phyloP scores from a whole-genome alignment of 169 alveolate genomes.

The Plasmodium gaboni region DNA sequence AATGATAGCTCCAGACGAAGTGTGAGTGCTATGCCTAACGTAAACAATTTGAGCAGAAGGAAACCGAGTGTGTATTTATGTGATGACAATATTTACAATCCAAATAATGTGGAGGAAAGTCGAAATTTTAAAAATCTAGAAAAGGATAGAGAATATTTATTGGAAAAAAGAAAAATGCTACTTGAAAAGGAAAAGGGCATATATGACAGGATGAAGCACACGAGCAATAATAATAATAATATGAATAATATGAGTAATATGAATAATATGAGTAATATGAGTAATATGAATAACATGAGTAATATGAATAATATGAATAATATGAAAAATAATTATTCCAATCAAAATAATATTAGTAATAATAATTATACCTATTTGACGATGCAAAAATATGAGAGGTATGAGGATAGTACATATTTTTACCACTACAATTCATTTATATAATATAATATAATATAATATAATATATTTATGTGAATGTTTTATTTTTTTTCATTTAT shows the following conservation, averaged over 20 bases:
- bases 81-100: conserved; percentile 17
- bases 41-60: conserved; percentile 24
- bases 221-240: conserved; percentile 17
- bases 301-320: too few species aligned
- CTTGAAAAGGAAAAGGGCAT: conserved; percentile 65
- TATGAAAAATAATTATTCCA: too few species aligned
- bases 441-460: not conserved
- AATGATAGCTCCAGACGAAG: conserved; percentile 73
- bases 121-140: conserved; percentile 55
- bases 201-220: conserved; percentile 31
- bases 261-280: too few species aligned
- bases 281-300: too few species aligned
- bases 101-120: not conserved
- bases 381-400: conserved; percentile 54
- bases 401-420: not conserved
- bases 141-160: conserved; percentile 63
- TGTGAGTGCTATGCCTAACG: conserved; percentile 66
- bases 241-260: not conserved
- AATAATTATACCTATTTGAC: conserved; percentile 24
- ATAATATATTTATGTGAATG: not conserved
- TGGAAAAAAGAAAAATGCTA: conserved; percentile 51
- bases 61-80: conserved; percentile 14
- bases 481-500: not conserved
- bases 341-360: not conserved
- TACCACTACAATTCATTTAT: not conserved